phyloP scores from a whole-genome alignment of 352 stramenopile genomes.

The Elongisporangium prolatum region DNA sequence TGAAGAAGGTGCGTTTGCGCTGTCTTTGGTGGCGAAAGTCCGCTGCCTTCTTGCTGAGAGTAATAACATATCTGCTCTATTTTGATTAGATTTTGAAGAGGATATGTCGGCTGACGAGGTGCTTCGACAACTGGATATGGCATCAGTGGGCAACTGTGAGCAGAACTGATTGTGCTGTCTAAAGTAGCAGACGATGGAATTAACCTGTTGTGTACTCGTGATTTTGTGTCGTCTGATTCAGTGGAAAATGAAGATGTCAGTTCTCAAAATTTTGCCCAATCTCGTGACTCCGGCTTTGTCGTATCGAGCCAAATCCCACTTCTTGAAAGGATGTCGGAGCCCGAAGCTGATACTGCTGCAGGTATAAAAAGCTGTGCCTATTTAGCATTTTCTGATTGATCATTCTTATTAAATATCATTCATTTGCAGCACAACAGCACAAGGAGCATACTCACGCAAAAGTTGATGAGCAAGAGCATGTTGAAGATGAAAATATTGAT shows the following conservation, averaged over 20 bases:
- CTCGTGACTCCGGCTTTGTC: background rate
- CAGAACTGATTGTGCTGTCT: background rate
- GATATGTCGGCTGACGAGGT: conserved; percentile 26
- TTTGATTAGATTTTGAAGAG: conserved; percentile 6
- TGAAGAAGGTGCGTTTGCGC: background rate
- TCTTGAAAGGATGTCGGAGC: background rate
- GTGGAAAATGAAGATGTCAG: background rate
- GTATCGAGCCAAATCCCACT: background rate
- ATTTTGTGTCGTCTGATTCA: background rate
- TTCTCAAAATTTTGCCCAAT: background rate
- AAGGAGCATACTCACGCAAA: no score
- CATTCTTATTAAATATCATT: no score
- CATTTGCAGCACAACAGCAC: no score
- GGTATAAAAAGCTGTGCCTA: background rate
- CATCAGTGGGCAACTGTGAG: conserved; percentile 5
- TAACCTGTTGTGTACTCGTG: background rate
- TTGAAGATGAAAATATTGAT: conserved; percentile 7
- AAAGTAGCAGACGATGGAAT: background rate
- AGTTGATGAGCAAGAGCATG: background rate
- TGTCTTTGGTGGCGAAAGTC: background rate
- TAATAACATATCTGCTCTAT: background rate
- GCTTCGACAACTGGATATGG: conserved; percentile 27
- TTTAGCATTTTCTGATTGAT: background rate
- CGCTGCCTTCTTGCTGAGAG: background rate
- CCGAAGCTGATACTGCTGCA: background rate